Evolutionary conservation across 768 basidiomycete genomes (phyloP).

Genomic region (Psilocybe azurescens): DNA sequence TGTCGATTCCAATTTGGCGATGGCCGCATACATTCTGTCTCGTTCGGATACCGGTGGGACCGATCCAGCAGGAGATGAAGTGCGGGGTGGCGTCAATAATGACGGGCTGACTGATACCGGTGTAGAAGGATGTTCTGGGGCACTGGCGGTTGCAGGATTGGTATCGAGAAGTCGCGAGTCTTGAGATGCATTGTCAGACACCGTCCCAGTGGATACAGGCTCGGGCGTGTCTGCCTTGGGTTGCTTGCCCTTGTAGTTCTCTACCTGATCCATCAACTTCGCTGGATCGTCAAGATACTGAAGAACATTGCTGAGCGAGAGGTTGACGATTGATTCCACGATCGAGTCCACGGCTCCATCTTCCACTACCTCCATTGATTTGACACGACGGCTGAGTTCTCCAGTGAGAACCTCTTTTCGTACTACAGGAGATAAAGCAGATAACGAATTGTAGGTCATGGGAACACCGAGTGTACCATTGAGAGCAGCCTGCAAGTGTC

Average conservation of each 20-base stretch:
- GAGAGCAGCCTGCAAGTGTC: conserved; percentile 68
- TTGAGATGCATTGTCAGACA: conserved; percentile 48
- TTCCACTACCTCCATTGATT: conserved; percentile 56
- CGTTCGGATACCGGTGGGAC: conserved; percentile 66
- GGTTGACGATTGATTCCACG: conserved; percentile 72
- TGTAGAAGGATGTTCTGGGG: conserved; percentile 90
- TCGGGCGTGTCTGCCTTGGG: conserved; percentile 36
- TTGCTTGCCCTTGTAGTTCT: conserved; percentile 38
- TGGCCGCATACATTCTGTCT: conserved; percentile 74
- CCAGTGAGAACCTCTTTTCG: conserved; percentile 86
- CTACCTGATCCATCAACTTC: conserved; percentile 70
- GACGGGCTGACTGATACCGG: conserved; percentile 80
- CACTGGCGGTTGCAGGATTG: conserved; percentile 77
- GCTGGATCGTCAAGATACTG: conserved; percentile 73
- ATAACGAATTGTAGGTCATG: conserved; percentile 87
- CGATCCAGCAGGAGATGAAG: conserved; percentile 79
- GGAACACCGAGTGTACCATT: conserved; percentile 80
- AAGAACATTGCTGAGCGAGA: conserved; percentile 80
- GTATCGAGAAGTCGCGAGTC: conserved; percentile 75
- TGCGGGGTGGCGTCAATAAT: conserved; percentile 81
- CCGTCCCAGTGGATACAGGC: conserved; percentile 51
- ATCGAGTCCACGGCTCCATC: conserved; percentile 62
- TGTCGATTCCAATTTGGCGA: conserved; percentile 64
- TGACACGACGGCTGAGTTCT: conserved; percentile 79
- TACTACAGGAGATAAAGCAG: conserved; percentile 84